Evolutionary conservation across 2,329 filamentous ascomycete species (phyloP).

Genomic region (Colletotrichum spinosum): DNA sequence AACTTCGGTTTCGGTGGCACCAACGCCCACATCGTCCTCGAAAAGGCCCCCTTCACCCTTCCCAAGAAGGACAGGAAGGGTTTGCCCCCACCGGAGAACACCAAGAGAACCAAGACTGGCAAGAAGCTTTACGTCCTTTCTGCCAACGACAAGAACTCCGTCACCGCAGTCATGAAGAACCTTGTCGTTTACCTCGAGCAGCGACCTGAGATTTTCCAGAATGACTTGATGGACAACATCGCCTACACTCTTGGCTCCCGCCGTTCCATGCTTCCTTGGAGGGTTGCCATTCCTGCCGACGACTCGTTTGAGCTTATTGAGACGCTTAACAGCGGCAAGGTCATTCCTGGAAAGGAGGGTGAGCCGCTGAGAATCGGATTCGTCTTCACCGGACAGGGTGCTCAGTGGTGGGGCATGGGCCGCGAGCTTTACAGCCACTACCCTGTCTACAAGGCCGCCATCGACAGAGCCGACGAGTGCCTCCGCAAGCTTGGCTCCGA

Average conservation of each 20-base stretch:
- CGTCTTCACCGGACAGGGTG: constrained; percentile 45
- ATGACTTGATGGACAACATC: constrained; percentile 49
- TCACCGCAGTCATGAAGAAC: constrained; percentile 45
- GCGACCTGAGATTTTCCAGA: constrained; percentile 56
- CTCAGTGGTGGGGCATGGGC: constrained; percentile 42
- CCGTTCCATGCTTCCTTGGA: constrained; percentile 31
- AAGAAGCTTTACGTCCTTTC: constrained; percentile 57
- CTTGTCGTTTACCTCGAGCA: constrained; percentile 54
- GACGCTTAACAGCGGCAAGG: constrained; percentile 51
- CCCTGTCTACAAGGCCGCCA: constrained; percentile 48
- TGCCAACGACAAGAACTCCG: constrained; percentile 51
- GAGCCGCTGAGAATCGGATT: constrained; percentile 43
- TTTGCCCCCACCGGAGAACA: constrained; percentile 4
- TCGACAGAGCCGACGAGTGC: constrained; percentile 47
- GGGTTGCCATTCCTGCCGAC: constrained; percentile 44
- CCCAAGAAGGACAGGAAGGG: constrained; percentile 38
- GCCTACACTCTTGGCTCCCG: constrained; percentile 37
- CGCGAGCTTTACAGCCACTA: constrained; percentile 44
- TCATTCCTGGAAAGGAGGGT: constrained; percentile 49
- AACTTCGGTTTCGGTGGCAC: constrained; percentile 59
- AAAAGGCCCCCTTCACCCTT: constrained; percentile 48
- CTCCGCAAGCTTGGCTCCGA: constrained; percentile 48
- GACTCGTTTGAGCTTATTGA: constrained; percentile 39
- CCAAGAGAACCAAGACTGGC: constrained; percentile 19
- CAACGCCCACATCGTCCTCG: constrained; percentile 58